Evolutionary conservation across 2,329 filamentous ascomycete genomes (phyloP).

Genomic region (Penicillium sp.): DNA sequence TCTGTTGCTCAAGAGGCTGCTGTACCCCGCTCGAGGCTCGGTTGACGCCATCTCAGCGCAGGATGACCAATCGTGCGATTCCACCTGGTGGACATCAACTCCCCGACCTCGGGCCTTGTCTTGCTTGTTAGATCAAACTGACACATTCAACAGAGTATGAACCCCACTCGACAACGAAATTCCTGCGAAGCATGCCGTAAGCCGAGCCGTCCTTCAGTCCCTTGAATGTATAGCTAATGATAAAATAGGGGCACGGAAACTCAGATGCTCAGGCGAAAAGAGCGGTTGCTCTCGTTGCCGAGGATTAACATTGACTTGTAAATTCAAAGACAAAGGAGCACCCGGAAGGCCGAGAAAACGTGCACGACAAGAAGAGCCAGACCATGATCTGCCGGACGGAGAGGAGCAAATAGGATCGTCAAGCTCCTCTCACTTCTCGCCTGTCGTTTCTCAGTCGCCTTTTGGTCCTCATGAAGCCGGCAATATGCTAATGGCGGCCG

Average conservation of each 20-base stretch:
- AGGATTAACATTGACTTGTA: slow-evolving; percentile 24
- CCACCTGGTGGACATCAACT: not conserved
- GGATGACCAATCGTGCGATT: slow-evolving; percentile 18
- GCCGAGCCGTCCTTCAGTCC: not conserved
- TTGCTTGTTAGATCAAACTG: not conserved
- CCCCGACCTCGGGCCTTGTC: not conserved
- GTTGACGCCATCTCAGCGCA: slow-evolving; percentile 17
- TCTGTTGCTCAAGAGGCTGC: not conserved
- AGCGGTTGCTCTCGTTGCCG: slow-evolving; percentile 30
- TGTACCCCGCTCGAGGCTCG: slow-evolving; percentile 21
- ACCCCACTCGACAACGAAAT: slow-evolving; percentile 23
- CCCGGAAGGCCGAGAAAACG: slow-evolving; percentile 32
- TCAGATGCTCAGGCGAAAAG: slow-evolving; percentile 32
- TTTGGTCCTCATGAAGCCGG: not conserved
- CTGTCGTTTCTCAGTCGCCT: not conserved
- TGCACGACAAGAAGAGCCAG: slow-evolving; percentile 15
- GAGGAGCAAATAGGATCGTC: slow-evolving; percentile 11
- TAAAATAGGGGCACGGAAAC: slow-evolving; percentile 26
- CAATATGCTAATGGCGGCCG: slow-evolving; percentile 10
- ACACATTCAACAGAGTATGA: slow-evolving; percentile 16
- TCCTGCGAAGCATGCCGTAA: slow-evolving; percentile 33
- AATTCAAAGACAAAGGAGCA: slow-evolving; percentile 30
- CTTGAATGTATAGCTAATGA: slow-evolving; percentile 4
- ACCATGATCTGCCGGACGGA: not conserved
- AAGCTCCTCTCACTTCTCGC: slow-evolving; percentile 12